Conservation (phyloP, 139 green algal species). For the Chlorella sp. region DNA sequence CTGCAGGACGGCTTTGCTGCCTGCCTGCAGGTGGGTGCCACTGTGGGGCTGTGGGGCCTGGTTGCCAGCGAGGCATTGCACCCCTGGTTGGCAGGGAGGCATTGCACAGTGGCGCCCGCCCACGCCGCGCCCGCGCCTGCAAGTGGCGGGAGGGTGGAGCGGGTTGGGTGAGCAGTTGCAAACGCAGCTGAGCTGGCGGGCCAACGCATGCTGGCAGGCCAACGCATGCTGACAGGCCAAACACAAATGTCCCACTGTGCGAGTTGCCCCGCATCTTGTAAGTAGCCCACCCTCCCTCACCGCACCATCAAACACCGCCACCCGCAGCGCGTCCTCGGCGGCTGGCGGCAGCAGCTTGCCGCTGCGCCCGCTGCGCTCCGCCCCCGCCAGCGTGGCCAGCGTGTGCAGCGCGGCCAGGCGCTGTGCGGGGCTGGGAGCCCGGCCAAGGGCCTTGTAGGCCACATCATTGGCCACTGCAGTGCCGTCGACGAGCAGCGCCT, state of each 20-base stretch:
- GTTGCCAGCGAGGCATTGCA: too few relatives aligned
- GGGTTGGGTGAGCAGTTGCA: not conserved
- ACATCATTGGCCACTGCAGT: not conserved
- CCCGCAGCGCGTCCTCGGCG: slow-evolving; percentile 16
- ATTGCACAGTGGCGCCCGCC: slow-evolving; percentile 1
- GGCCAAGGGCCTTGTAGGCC: slow-evolving; percentile 20
- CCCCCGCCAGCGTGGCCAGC: slow-evolving; percentile 24
- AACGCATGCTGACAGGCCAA: too few relatives aligned
- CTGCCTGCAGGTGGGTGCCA: slow-evolving; percentile 26
- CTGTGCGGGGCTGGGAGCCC: slow-evolving; percentile 4
- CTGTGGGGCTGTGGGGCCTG: too few relatives aligned
- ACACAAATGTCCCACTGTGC: too few relatives aligned
- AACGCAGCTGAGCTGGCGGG: not conserved
- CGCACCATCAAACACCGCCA: slow-evolving; percentile 35
- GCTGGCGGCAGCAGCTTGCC: slow-evolving; percentile 1
- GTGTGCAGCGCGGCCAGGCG: slow-evolving; percentile 28
- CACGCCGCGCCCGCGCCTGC: slow-evolving; percentile 5
- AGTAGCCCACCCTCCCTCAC: not conserved
- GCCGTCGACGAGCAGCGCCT: not conserved
- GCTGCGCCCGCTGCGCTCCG: slow-evolving; percentile 20
- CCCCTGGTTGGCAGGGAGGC: slow-evolving; percentile 5
- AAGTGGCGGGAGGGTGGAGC: not conserved
- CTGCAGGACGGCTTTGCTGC: slow-evolving; percentile 47
- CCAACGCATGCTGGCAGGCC: too few relatives aligned
- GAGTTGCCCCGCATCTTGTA: too few relatives aligned